Evolutionary conservation across 2,329 filamentous ascomycete species (phyloP), one percentile per base, ranked within the genome.

Genomic region (Mycocentrospora acerina): DNA sequence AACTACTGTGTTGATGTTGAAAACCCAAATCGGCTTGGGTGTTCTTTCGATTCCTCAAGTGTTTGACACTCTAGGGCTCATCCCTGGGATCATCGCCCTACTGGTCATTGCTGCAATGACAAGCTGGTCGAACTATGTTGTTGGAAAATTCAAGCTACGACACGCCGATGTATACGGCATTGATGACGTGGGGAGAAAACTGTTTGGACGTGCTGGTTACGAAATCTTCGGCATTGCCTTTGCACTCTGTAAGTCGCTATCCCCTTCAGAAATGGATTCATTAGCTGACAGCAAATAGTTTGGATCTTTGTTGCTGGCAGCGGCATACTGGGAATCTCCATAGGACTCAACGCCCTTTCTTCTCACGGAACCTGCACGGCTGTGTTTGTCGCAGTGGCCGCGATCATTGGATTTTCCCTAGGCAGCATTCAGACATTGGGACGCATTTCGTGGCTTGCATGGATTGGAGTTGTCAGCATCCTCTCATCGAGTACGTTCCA

Each of bases 281-380:
- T 10, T 18, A 25, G 16, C 36, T 34, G 12, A 40, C 30, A 30
- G 1, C 34, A 13, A 33, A 32, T 13, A 53, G 50, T 48, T 27
- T 57, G 51, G 48, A 57, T 58, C n/a, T 85, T 88, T 66, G 77
- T 85, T 48, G 82, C 84, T 62, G 82, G 79, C 25, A 85, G 82
- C 14, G 85, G 88, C 65, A 75, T 85, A 46, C 69, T 87, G 48
- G 85, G 19, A 57, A 78, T 57, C 7, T 46, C 54, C 0, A 59
- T 48, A 16, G 50, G 40, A 9, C 27, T 57, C 16, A 59, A 56
- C 36, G 74, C 72, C 74, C 46, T 88, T 81, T 59, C 71, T 72
- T 31, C 83, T 3, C 75, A 84, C 44, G 79, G 75, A 1, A 76
- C 80, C 0, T 87, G 82, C 62, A 82, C 81, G 10, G 80, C 85